phyloP scores from a whole-genome alignment of 345 rosid genomes.

The Excoecaria agallocha region DNA sequence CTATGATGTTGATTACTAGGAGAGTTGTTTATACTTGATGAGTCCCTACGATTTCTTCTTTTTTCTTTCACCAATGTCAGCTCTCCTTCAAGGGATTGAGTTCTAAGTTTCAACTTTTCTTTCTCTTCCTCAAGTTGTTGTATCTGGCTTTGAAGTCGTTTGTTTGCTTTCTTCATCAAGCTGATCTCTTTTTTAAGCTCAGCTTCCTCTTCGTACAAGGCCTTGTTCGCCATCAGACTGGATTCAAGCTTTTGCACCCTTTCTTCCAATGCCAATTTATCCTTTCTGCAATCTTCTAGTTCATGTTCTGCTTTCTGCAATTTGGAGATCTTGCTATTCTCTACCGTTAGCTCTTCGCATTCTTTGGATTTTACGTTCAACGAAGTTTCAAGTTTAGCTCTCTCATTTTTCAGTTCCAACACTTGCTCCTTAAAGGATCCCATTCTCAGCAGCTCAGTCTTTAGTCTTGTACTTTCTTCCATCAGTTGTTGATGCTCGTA shows the following conservation, averaged over 20 bases:
- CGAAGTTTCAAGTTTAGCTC: constrained; percentile 38
- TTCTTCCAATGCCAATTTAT: constrained; percentile 33
- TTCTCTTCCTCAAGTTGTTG: constrained; percentile 48
- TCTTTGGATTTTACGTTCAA: constrained; percentile 25
- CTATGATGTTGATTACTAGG: constrained; percentile 16
- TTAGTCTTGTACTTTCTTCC: constrained; percentile 36
- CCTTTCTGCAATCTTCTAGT: constrained; percentile 38
- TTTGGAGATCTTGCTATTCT: constrained; percentile 37
- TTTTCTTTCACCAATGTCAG: constrained; percentile 34
- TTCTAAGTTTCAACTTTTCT: constrained; percentile 23
- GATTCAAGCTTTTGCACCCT: constrained; percentile 35
- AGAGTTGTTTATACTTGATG: constrained; percentile 7
- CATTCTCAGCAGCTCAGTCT: constrained; percentile 35
- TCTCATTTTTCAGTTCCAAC: constrained; percentile 32
- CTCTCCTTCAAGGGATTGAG: constrained; percentile 45
- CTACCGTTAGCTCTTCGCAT: constrained; percentile 35
- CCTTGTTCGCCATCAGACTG: constrained; percentile 31
- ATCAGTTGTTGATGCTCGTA: constrained; percentile 42
- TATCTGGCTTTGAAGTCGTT: constrained; percentile 36
- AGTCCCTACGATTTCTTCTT: constrained; percentile 25
- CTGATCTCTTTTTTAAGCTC: constrained; percentile 41
- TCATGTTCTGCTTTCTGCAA: constrained; percentile 32
- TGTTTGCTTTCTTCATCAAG: constrained; percentile 37
- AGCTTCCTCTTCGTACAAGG: constrained; percentile 24
- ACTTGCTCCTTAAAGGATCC: constrained; percentile 36